Evolutionary conservation across 164 flowering plant species (phyloP), one percentile per base, ranked within the genome.

Genomic region (Vitis labrusca): DNA sequence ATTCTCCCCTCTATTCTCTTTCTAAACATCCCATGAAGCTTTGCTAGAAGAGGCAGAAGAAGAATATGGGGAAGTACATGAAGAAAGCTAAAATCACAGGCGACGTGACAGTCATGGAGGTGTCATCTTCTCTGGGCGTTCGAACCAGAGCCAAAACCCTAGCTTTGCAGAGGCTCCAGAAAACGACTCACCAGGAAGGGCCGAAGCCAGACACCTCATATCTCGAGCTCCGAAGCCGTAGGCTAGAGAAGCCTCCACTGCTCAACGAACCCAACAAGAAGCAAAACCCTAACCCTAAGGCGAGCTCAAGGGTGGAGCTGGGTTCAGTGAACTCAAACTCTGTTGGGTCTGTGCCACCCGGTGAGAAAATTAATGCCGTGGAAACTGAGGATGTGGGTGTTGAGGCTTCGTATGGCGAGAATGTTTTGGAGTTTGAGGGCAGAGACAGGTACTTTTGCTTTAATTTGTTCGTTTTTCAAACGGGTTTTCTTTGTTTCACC

Each of bases 91-190:
- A 88, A 75, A 72, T 84, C 68, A 66, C 88, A 13, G 85, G 84
- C 5, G 91, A 81, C 50, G 81, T 83, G 1, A 81, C 89, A 2
- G 83, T 85, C 16, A 84, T 85, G 89, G 93, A 91, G 52, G 79
- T 85, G 48, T 74, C 89, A 67, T 63, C 85, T 30, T 67, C 88
- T 60, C 67, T 82, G 0, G 95, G 95, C 7, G 91, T 91, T 55
- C 81, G 87, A 5, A 93, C 98, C 13, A 78, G 98, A 52, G 97
- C 98, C 66, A 86, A 75, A 83, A 85, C 96, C 80, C 87, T 86
- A 57, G 95, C 98, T 15, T 68, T 90, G 10, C 94, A 87, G 67
- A 69, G 78, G 19, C 85, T 77, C 19, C 83, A 73, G 23, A 58
- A 59, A 14, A n/a, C 70, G 9, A 23, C 75, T 23, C 17, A 69